Conservation (phyloP, 805 yeast genomes). For the Candida germanica region DNA sequence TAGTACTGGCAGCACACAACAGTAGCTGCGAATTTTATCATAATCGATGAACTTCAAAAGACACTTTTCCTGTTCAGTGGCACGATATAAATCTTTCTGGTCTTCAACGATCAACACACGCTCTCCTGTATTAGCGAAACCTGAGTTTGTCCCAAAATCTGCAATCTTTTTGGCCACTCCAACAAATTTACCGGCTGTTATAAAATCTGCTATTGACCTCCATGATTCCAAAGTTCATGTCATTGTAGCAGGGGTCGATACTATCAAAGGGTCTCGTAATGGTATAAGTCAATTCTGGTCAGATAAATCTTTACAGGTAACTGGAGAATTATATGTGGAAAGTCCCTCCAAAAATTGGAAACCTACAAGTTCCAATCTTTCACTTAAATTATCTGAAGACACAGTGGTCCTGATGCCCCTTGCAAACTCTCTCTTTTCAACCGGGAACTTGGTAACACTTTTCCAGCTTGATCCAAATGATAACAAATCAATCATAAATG, state of each 20-base stretch:
- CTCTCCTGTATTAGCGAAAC: neutral
- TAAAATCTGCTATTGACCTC: slow-evolving; percentile 27
- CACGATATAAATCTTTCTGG: neutral
- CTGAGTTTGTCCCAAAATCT: slow-evolving; percentile 23
- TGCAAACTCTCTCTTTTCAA: slow-evolving; percentile 41
- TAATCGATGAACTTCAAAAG: neutral
- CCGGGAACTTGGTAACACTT: slow-evolving; percentile 32
- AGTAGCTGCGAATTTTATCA: too few species aligned
- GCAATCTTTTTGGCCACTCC: slow-evolving; percentile 37
- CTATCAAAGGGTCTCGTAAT: slow-evolving; percentile 28
- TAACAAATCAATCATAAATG: neutral
- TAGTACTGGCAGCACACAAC: too few species aligned
- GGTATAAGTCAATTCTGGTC: slow-evolving; percentile 42
- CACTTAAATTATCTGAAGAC: slow-evolving; percentile 11
- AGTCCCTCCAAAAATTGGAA: slow-evolving; percentile 35
- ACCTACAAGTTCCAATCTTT: slow-evolving; percentile 21
- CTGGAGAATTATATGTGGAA: slow-evolving; percentile 20
- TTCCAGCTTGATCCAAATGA: slow-evolving; percentile 28
- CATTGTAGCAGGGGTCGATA: slow-evolving; percentile 40
- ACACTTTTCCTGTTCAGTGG: neutral
- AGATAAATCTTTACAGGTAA: slow-evolving; percentile 19
- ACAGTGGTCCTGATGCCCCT: slow-evolving; percentile 21
- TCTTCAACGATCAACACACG: slow-evolving; percentile 2
- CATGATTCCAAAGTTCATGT: slow-evolving; percentile 30
- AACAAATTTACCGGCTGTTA: slow-evolving; percentile 25